A percentile compares a stretch with the other conserved stretches of the same genome.
Evolutionary conservation across 768 basidiomycete species (phyloP).

Genomic region (Sporobolomyces roseus): DNA sequence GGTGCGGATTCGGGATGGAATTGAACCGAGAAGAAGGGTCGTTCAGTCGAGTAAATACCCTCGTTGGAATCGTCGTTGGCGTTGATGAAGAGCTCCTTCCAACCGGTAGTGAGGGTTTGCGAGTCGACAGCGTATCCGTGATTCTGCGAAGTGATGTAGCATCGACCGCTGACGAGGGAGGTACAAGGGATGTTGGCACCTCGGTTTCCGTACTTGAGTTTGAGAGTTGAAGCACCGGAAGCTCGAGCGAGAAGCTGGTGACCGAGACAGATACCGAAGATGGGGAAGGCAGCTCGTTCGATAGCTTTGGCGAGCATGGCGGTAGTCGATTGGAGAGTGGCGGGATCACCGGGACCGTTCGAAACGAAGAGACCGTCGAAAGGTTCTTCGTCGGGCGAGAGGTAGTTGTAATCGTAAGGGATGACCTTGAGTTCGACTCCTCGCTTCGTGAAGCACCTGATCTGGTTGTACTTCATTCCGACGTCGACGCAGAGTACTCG

Average conservation of each 20-base stretch:
- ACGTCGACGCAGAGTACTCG: conserved; percentile 90
- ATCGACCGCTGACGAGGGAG: conserved; percentile 83
- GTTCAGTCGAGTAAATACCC: conserved; percentile 86
- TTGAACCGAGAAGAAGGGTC: conserved; percentile 97
- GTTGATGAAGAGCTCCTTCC: conserved; percentile 92
- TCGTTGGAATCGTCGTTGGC: conserved; percentile 98
- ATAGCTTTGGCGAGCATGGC: conserved; percentile 65
- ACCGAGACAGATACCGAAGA: conserved; percentile 98
- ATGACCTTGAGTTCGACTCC: conserved; percentile 96
- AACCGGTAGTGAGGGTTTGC: conserved; percentile 68
- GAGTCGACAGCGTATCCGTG: conserved; percentile 95
- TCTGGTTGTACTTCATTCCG: conserved; percentile 99
- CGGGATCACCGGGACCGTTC: conserved; percentile 96
- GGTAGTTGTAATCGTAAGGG: conserved; percentile 93
- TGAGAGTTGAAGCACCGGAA: conserved; percentile 86
- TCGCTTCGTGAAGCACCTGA: conserved; percentile 85
- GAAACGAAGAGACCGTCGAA: conserved; percentile 96
- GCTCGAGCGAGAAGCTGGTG: conserved; percentile 95
- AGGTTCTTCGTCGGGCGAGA: conserved; percentile 64
- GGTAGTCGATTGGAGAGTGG: conserved; percentile 66
- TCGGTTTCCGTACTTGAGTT: conserved; percentile 99
- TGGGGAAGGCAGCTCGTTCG: conserved; percentile 57
- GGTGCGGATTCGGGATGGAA: conserved; percentile 98
- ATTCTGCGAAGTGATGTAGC: conserved; percentile 99
- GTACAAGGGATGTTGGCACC: conserved; percentile 99